Evolutionary conservation across 768 basidiomycete genomes (phyloP).

Genomic region (Lactarius deliciosus): DNA sequence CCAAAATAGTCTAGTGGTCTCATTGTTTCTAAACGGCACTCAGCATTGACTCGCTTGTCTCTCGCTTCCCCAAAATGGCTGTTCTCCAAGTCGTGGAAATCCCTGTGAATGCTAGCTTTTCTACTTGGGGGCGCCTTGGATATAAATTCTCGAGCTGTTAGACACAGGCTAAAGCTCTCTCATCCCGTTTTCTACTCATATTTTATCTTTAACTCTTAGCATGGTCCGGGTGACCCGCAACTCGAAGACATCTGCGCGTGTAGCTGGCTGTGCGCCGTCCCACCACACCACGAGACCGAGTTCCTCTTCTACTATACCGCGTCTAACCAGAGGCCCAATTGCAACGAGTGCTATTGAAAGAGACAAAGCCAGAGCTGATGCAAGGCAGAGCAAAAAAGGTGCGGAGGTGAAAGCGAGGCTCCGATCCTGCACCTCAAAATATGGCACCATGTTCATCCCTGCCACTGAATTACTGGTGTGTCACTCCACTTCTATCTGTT

Average conservation of each 20-base stretch:
- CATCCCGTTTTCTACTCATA: neutral
- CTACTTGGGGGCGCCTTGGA: neutral
- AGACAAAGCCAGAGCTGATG: neutral
- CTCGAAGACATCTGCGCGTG: neutral
- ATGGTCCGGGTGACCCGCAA: slow-evolving; percentile 11
- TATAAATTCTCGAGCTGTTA: neutral
- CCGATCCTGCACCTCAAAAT: neutral
- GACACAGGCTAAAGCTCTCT: neutral
- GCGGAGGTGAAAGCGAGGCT: neutral
- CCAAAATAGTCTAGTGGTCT: neutral
- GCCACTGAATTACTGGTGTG: slow-evolving; percentile 9
- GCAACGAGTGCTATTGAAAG: neutral
- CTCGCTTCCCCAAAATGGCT: neutral
- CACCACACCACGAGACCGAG: neutral
- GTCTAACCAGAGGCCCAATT: neutral
- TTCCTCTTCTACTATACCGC: neutral
- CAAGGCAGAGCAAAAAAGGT: neutral
- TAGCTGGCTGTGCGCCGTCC: slow-evolving; percentile 7
- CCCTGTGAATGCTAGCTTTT: neutral
- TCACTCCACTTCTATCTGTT: too few relatives aligned
- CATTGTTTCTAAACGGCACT: slow-evolving; percentile 1
- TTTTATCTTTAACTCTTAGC: neutral
- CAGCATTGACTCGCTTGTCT: neutral
- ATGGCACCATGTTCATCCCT: slow-evolving; percentile 2
- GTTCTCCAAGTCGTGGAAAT: neutral